phyloP scores from a whole-genome alignment of 2,329 filamentous ascomycete genomes.

The Aspergillus novoparasiticus region DNA sequence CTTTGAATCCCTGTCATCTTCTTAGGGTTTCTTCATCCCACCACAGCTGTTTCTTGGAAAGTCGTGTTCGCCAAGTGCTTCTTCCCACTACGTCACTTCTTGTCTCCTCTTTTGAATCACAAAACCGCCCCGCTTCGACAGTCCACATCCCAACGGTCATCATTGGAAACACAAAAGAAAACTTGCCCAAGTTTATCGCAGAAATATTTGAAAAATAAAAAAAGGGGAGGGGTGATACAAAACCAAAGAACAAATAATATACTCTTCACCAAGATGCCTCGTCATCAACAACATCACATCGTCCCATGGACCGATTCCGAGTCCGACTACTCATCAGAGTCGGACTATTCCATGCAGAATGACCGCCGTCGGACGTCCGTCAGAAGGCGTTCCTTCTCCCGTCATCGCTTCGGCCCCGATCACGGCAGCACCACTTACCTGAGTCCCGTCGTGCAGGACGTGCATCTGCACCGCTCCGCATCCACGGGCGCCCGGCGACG shows the following conservation, averaged over 20 bases:
- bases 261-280: slow-evolving; percentile 16
- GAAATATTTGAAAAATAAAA: neutral
- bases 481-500: slow-evolving; percentile 39
- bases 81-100: slow-evolving; percentile 15
- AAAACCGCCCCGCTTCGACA: slow-evolving; percentile 6
- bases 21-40: neutral
- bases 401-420: slow-evolving; percentile 29
- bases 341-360: slow-evolving; percentile 36
- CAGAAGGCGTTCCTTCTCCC: slow-evolving; percentile 37
- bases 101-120: slow-evolving; percentile 22
- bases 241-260: neutral
- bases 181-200: neutral
- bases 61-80: neutral
- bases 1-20: slow-evolving; percentile 22
- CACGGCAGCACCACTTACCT: slow-evolving; percentile 27
- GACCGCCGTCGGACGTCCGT: slow-evolving; percentile 24
- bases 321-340: slow-evolving; percentile 38
- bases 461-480: slow-evolving; percentile 35
- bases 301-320: slow-evolving; percentile 28
- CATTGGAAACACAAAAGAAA: neutral
- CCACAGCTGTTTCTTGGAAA: neutral
- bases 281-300: slow-evolving; percentile 7
- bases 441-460: slow-evolving; percentile 27
- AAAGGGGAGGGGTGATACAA: neutral
- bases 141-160: neutral